Conservation (phyloP, 2,329 filamentous ascomycete species). For the Aspergillus nomiae region DNA sequence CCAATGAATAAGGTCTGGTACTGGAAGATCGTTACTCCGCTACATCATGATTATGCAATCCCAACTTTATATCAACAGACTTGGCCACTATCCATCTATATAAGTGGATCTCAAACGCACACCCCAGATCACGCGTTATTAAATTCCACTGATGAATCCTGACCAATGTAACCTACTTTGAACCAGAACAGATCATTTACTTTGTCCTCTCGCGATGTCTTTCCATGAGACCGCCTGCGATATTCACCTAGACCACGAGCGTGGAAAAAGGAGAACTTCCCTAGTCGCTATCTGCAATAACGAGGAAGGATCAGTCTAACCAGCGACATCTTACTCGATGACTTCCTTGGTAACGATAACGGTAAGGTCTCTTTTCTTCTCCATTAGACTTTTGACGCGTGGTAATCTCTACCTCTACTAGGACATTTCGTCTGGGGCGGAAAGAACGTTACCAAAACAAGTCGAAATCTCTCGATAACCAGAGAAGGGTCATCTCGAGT, state of each 20-base stretch:
- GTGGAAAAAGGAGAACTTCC: not conserved
- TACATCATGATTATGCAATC: not conserved
- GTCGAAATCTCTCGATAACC: conserved; percentile 12
- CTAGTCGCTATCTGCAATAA: conserved; percentile 23
- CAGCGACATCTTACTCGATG: conserved; percentile 16
- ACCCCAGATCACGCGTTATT: too few species aligned
- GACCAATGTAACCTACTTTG: not conserved
- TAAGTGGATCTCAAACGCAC: not conserved
- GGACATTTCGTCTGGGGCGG: conserved; percentile 20
- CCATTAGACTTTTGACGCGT: not conserved
- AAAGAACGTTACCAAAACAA: conserved; percentile 14
- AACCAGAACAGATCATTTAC: not conserved
- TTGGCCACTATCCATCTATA: not conserved
- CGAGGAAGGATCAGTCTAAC: conserved; percentile 18
- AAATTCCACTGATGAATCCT: not conserved
- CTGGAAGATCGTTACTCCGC: not conserved
- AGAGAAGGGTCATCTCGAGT: conserved; percentile 16
- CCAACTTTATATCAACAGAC: not conserved
- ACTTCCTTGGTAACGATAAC: conserved; percentile 19
- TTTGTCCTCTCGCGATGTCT: conserved; percentile 11
- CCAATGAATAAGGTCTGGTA: not conserved
- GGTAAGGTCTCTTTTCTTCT: not conserved
- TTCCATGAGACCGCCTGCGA: conserved; percentile 20
- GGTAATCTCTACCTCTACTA: conserved; percentile 3
- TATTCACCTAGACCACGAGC: conserved; percentile 13